Base-by-base conservation (phyloP, 495 filamentous ascomycete genomes). In the Platismatia glauca region DNA sequence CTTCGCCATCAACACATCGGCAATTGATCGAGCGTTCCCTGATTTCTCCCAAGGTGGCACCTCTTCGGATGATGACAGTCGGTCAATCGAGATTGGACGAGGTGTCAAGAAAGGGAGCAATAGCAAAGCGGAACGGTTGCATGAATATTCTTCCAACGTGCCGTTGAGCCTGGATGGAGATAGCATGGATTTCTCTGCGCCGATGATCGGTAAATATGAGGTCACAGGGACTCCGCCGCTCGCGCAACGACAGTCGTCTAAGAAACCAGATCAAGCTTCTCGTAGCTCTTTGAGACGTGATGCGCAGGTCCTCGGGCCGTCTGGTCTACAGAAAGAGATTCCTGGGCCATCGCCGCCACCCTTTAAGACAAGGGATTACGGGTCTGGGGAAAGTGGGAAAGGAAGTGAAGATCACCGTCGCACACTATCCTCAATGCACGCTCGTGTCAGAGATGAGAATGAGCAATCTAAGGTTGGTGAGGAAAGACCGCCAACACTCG, bases 1-100 rank as follows among this genome's bases (percentile, higher is more conserved):
- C 53, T 80, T 75, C 59, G 73, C 71, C 38, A 78, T 87, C 67
- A 83, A 87, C 73, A 87, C 84, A 9, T 87, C 84, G 12, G 83
- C 79, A 41, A 75, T 87, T 52, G 82, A 81, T 29, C 81, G 79
- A 66, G 77, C 80, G 58, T 87, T 87, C 71, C 85, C 85, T 29
- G 79, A 87, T 66, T 87, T 82, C 61, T 78, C 78, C 11, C 73
- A 77, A 61, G 66, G 76, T 11, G 71, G 72, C 37, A 72, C 75
- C 4, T 78, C 77, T 2, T 74, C 76, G 55, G 68, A 73, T 16
- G 68, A 75, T 58, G 71, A 71, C 57, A 72, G 71, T 12, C 63
- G 76, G 55, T 79, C 77, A 0, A 71, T 82, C 53, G 79, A 81
- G 61, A 57, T 78, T 27, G 78, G 79, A 41, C 72, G 78, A 57